Evolutionary conservation across 345 rosid species (phyloP), one percentile per base, ranked within the genome.

Genomic region (Salix brachista): DNA sequence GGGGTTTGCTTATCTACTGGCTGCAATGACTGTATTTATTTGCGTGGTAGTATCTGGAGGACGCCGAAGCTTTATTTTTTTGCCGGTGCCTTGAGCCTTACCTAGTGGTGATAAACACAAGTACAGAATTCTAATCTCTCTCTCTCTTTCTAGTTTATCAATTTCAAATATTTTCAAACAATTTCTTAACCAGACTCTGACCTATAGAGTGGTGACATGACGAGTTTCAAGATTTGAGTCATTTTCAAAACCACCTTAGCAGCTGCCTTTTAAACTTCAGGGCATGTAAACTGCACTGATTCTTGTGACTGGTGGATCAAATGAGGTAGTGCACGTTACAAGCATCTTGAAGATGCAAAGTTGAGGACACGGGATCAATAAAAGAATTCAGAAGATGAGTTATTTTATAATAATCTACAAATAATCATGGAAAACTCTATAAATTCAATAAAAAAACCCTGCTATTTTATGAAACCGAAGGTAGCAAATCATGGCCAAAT

Each of bases 1-100:
- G 86, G 80, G 70, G 17, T 34, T 26, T 73, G 74, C 83, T 23
- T 65, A 70, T 82, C 68, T 44, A 21, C 11, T 50, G 32, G 39
- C 0, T 28, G 70, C 48, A 75, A 71, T 73, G 67, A 75, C 79
- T 26, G 13, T 56, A 56, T 75, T 65, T 34, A 16, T 56, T 77
- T 77, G 12, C 50, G 75, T 74, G 25, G 69, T 65, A 18, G 67
- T 74, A 61, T 69, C 71, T 74, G 8, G 5, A 16, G 14, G 34
- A 58, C 70, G 77, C 72, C 68, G 41, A 69, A 67, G 42, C 32
- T 21, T 17, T n/a, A 8, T n/a, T 9, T 37, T 28, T 9, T n/a
- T 54, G 36, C 16, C 34, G 5, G 6, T 48, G 4, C 17, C 12
- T 21, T 4, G 21, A 17, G 36, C 39, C 39, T 34, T 36, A 13